Evolutionary conservation across 768 basidiomycete genomes (phyloP).

Genomic region (Baorangia bicolor): DNA sequence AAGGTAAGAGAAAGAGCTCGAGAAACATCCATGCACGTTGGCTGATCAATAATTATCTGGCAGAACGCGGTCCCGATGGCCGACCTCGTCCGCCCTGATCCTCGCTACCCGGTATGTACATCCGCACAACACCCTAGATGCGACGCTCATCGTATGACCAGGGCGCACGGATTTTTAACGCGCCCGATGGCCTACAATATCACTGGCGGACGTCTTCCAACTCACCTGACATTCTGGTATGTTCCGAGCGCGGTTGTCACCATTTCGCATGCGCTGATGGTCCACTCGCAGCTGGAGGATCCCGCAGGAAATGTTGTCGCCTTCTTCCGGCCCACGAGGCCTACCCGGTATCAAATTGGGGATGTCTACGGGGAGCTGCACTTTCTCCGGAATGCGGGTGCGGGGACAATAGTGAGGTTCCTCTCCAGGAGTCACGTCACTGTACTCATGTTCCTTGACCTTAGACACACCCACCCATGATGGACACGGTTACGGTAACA

Average conservation of each 20-base stretch:
- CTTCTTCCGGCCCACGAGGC: conserved; percentile 75
- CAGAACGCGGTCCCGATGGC: conserved; percentile 80
- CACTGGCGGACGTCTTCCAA: conserved; percentile 72
- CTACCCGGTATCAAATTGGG: conserved; percentile 80
- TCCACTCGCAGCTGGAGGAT: conserved; percentile 62
- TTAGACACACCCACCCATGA: conserved; percentile 85
- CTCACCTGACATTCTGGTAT: conserved; percentile 58
- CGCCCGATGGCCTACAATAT: conserved; percentile 79
- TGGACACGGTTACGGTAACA: conserved; percentile 85
- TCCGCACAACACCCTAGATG: conserved; percentile 8
- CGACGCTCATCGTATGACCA: conserved; percentile 28
- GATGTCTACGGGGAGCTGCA: conserved; percentile 87
- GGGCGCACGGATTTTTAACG: conserved; percentile 72
- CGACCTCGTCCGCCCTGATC: conserved; percentile 74
- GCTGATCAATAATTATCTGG: conserved; percentile 28
- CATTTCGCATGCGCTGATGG: conserved; percentile 5
- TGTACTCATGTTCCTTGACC: conserved; percentile 23
- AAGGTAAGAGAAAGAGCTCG: conserved; percentile 50
- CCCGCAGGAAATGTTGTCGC: conserved; percentile 67
- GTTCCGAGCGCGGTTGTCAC: conserved; percentile 24
- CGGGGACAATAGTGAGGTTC: conserved; percentile 70
- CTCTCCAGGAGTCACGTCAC: conserved; percentile 21
- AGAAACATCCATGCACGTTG: conserved; percentile 12
- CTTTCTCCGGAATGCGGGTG: conserved; percentile 74
- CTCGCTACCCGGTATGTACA: conserved; percentile 53